phyloP scores from a whole-genome alignment of 352 stramenopile species.

The Phytophthora pistaciae region DNA sequence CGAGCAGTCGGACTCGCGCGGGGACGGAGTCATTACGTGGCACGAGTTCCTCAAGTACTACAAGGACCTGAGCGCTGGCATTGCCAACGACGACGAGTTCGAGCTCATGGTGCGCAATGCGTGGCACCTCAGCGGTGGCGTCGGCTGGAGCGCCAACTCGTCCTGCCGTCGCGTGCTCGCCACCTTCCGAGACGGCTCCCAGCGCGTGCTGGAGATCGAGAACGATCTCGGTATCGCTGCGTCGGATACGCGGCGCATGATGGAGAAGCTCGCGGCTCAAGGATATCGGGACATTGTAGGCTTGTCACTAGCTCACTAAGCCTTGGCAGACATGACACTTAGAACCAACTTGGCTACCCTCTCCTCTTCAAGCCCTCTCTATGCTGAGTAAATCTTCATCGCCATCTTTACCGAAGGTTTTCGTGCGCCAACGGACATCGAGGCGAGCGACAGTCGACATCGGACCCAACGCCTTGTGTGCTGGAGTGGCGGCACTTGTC shows the following conservation, averaged over 20 bases:
- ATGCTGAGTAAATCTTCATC: neutral
- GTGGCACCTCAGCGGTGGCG: slow-evolving; percentile 88
- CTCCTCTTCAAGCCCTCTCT: neutral
- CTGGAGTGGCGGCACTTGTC: slow-evolving; percentile 15
- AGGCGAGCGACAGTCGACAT: neutral
- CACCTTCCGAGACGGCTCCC: slow-evolving; percentile 72
- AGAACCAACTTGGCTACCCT: neutral
- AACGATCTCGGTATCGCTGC: slow-evolving; percentile 71
- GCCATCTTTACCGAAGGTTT: slow-evolving; percentile 1
- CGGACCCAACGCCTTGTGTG: slow-evolving; percentile 1
- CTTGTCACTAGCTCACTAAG: slow-evolving; percentile 45
- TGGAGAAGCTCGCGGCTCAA: slow-evolving; percentile 62
- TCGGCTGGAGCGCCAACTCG: slow-evolving; percentile 79
- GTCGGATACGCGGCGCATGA: slow-evolving; percentile 58
- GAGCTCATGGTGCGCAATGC: slow-evolving; percentile 88
- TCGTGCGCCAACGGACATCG: neutral
- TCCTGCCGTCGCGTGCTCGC: slow-evolving; percentile 78
- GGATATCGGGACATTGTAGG: slow-evolving; percentile 62
- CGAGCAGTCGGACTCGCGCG: slow-evolving; percentile 42
- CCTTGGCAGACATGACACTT: neutral
- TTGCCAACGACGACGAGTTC: slow-evolving; percentile 88
- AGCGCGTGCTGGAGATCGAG: slow-evolving; percentile 75
- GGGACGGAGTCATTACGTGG: slow-evolving; percentile 75
- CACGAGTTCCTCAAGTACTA: slow-evolving; percentile 93
- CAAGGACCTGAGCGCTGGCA: slow-evolving; percentile 86